Percentiles rank a stretch among this genome's conserved stretches.
Conservation (phyloP, 306 rosid species). For the Styphnolobium japonicum region DNA sequence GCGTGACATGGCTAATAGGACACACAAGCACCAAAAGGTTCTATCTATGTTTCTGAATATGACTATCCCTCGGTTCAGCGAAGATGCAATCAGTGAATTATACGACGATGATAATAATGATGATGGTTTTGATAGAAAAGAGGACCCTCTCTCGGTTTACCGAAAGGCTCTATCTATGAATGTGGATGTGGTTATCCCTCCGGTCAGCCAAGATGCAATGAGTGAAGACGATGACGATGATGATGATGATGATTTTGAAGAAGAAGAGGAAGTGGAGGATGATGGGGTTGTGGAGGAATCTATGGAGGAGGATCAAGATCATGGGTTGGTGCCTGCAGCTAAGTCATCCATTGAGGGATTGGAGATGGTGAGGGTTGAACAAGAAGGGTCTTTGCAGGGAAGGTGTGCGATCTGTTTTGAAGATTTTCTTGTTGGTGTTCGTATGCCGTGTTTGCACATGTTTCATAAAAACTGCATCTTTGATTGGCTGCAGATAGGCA, state of each 20-base stretch:
- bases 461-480: constrained; percentile 21
- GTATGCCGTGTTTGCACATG: constrained; percentile 4
- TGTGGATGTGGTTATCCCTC: no score
- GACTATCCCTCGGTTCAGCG: not conserved
- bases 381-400: not conserved
- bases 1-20: not conserved
- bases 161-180: no score
- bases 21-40: no score
- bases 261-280: not conserved
- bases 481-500: not conserved
- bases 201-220: no score
- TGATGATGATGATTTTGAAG: not conserved
- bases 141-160: no score
- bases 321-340: constrained; percentile 10
- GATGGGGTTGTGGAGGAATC: not conserved
- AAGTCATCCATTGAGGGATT: not conserved
- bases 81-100: not conserved
- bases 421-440: not conserved
- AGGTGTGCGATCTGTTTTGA: constrained; percentile 8
- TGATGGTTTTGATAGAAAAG: no score
- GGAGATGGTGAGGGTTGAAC: not conserved
- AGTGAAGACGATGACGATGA: not conserved
- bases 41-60: not conserved
- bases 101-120: no score
- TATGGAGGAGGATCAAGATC: not conserved